These are phyloP conservation scores for Lagenaria siceraria DNA, from an alignment of 306 rosid genomes.

Conservation along the genomic window DNA sequence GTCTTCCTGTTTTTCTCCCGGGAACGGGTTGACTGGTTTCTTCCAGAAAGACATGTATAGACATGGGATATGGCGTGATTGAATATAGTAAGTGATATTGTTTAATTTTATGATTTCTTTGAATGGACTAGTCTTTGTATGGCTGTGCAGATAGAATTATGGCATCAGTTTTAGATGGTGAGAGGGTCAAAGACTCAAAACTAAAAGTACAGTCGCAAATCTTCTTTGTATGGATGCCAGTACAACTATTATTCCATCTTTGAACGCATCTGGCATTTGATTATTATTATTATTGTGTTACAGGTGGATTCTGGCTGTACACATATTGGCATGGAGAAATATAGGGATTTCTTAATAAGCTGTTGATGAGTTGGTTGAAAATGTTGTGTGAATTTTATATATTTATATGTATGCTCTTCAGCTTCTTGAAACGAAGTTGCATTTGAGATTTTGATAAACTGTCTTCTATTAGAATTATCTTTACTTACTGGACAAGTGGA, in stretches of 20 bases:
- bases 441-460: not conserved
- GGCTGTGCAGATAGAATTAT: not conserved
- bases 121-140: not conserved
- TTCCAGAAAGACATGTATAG: not conserved
- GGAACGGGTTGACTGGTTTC: not conserved
- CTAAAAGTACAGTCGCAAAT: not conserved
- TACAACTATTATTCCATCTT: not conserved
- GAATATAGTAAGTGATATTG: not conserved
- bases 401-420: not conserved
- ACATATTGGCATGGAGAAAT: not conserved
- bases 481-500: not conserved
- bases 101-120: not conserved
- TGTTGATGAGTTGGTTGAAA: not conserved
- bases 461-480: not conserved
- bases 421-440: not conserved
- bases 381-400: not conserved
- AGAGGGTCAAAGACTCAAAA: not conserved
- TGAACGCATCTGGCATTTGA: not conserved
- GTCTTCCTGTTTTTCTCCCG: not conserved
- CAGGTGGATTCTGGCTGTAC: constrained; percentile 4
- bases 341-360: not conserved
- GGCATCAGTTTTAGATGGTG: not conserved
- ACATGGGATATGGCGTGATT: not conserved
- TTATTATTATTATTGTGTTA: not conserved
- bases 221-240: not conserved